Evolutionary conservation across 306 rosid genomes (phyloP).

Genomic region (Oemleria cerasiformis): DNA sequence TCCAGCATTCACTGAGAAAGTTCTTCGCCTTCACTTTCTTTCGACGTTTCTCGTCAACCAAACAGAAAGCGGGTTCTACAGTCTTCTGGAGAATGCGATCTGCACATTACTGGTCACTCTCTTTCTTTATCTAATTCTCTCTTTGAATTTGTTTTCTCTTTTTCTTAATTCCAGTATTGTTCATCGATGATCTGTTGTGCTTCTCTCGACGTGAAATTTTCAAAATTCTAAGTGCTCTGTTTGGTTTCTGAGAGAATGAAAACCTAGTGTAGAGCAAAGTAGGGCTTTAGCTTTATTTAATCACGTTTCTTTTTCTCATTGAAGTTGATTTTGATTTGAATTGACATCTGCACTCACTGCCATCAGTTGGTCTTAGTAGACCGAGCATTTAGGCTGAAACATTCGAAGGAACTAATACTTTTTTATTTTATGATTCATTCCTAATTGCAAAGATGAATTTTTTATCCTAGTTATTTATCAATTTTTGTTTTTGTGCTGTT

Average conservation of each 20-base stretch:
- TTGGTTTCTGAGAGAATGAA: neutral
- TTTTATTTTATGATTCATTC: neutral
- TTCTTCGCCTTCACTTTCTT: slow-evolving; percentile 2
- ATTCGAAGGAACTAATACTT: neutral
- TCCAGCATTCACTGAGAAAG: slow-evolving; percentile 7
- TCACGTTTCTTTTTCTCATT: neutral
- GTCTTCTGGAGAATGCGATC: slow-evolving; percentile 56
- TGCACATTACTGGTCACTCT: slow-evolving; percentile 31
- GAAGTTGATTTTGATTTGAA: neutral
- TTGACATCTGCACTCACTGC: neutral
- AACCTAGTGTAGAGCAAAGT: neutral
- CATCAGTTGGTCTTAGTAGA: neutral
- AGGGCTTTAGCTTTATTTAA: neutral
- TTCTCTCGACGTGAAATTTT: slow-evolving; percentile 11
- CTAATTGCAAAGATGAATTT: neutral
- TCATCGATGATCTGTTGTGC: neutral
- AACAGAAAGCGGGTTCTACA: slow-evolving; percentile 11
- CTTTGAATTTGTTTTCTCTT: neutral
- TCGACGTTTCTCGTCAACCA: slow-evolving; percentile 37
- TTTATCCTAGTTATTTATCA: neutral
- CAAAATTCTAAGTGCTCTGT: slow-evolving; percentile 3
- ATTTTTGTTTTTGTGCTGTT: slow-evolving; percentile 15
- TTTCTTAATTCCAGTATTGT: neutral
- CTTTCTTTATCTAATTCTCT: neutral
- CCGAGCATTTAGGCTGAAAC: neutral